phyloP scores from a whole-genome alignment of 257 asterid genomes.

The Solanum stenotomum region DNA sequence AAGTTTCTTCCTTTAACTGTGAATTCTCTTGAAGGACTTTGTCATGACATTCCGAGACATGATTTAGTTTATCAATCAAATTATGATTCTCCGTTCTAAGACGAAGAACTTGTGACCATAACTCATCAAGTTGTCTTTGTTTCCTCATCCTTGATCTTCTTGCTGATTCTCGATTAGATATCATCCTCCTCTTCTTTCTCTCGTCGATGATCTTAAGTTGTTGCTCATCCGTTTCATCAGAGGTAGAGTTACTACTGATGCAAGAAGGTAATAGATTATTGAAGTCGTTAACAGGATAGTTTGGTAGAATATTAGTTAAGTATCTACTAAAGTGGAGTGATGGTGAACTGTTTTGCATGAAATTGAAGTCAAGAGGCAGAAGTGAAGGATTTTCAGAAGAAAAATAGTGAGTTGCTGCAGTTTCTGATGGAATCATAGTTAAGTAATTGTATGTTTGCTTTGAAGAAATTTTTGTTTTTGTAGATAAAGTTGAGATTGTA shows the following conservation, averaged over 20 bases:
- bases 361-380: constrained; percentile 31
- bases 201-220: constrained; percentile 45
- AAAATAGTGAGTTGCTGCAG: constrained; percentile 41
- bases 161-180: constrained; percentile 85
- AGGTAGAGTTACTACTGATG: constrained; percentile 56
- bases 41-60: constrained; percentile 48
- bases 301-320: constrained; percentile 21
- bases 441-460: not conserved
- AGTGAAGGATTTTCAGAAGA: constrained; percentile 28
- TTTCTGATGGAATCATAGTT: constrained; percentile 46
- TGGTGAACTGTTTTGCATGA: constrained; percentile 33
- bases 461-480: not conserved
- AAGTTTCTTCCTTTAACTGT: constrained; percentile 56
- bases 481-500: constrained; percentile 13
- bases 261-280: constrained; percentile 13
- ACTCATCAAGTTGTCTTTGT: constrained; percentile 83
- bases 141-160: constrained; percentile 91
- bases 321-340: constrained; percentile 26
- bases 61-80: constrained; percentile 52
- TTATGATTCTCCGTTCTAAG: constrained; percentile 52
- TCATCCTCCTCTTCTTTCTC: constrained; percentile 76
- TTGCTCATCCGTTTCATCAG: constrained; percentile 68
- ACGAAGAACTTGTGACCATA: constrained; percentile 64
- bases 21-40: constrained; percentile 48
- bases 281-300: constrained; percentile 30